Base-by-base conservation (phyloP, 805 yeast species). In the Candida maris region DNA sequence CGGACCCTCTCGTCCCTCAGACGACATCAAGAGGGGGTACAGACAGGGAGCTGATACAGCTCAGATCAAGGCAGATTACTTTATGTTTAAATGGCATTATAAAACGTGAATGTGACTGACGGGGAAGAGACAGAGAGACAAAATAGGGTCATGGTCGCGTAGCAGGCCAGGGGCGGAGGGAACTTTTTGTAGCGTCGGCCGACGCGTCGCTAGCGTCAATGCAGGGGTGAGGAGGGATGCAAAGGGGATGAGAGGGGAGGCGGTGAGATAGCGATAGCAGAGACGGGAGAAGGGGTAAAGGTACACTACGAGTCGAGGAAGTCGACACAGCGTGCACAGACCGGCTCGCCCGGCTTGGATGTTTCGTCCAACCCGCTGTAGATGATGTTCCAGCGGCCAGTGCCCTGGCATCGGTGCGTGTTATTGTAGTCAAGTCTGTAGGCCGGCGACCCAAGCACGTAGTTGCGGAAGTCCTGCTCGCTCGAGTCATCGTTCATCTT, bases 321-420 rank as follows among this genome's bases (percentile, higher is more conserved):
- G 13, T 27, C 35, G 14, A 30, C 15, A 13, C 46, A 45, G 10
- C 29, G 13, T 5, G 31, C 30, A 12, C 32, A 33, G 5, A 22
- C 14, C n/a, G 37, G 30, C 17, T 19, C 21, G 17, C 21, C 16
- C 13, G 18, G 29, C 13, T 5, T 16, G n/a, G 6, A 14, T n/a
- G 17, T 12, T 9, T 18, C 17, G 6, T 30, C 24, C 3, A 22
- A 12, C 3, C 26, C 16, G 8, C 17, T 27, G 35, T 53, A 53
- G 5, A 41, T 12, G 19, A 53, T 32, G 30, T 49, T 53, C 58
- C 58, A 54, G 19, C 53, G 37, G 3, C 57, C 58, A 1, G 44
- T 43, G 19, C 30, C 39, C 13, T 30, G 28, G 16, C 29, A 21
- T 12, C 17, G 31, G 19, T 37, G 18, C 4, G 10, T 25, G 7